These are phyloP conservation scores for Blastomyces silverae DNA, from an alignment of 2,329 filamentous ascomycete genomes.

Conservation along the genomic window DNA sequence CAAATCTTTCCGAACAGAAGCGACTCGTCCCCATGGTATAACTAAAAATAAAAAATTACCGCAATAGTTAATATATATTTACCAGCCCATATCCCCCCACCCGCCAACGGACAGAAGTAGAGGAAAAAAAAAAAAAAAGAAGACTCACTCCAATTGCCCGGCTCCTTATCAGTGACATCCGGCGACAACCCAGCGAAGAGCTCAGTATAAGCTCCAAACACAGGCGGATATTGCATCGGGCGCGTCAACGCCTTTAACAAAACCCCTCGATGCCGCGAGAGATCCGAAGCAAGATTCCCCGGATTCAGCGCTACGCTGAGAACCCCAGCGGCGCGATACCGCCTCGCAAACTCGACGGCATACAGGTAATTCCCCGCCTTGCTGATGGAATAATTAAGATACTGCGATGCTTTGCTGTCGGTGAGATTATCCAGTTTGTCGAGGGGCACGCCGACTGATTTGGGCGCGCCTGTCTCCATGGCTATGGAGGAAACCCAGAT, in stretches of 20 bases:
- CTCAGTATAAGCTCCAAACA: constrained; percentile 44
- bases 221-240: constrained; percentile 28
- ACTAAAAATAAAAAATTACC: constrained; percentile 17
- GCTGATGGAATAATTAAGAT: constrained; percentile 30
- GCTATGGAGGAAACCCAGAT: constrained; percentile 28
- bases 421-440: constrained; percentile 26
- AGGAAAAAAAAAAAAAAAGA: neutral
- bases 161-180: constrained; percentile 38
- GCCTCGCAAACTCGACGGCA: constrained; percentile 29
- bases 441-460: constrained; percentile 24
- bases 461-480: constrained; percentile 17
- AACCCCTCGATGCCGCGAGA: constrained; percentile 26
- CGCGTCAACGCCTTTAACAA: constrained; percentile 22
- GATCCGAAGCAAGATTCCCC: constrained; percentile 32
- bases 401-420: constrained; percentile 21
- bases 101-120: too few relatives aligned
- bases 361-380: constrained; percentile 37
- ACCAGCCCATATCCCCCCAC: too few relatives aligned
- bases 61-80: neutral
- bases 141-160: constrained; percentile 18
- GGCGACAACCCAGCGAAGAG: constrained; percentile 45
- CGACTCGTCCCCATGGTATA: constrained; percentile 22
- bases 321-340: constrained; percentile 21
- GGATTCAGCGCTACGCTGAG: constrained; percentile 27
- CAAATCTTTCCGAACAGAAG: constrained; percentile 21